Evolutionary conservation across 2,329 filamentous ascomycete genomes (phyloP).

Genomic region (Cladosporium sp.): DNA sequence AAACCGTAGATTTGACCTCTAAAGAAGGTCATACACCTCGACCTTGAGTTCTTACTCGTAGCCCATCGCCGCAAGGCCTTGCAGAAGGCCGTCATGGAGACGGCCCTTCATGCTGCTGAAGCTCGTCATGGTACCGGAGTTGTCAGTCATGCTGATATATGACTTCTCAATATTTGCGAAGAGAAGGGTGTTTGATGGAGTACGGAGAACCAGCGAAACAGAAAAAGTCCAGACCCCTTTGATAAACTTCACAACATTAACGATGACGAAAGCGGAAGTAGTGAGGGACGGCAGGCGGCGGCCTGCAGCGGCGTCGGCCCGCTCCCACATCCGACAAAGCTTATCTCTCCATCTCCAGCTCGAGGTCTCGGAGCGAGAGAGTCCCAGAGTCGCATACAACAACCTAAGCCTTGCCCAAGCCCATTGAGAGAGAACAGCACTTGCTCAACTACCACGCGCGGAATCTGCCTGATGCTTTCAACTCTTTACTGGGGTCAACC

Average conservation of each 20-base stretch:
- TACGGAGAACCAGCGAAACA: not conserved
- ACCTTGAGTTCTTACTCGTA: slow-evolving; percentile 16
- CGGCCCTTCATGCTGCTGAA: slow-evolving; percentile 21
- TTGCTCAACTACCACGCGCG: too few species aligned
- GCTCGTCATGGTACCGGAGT: not conserved
- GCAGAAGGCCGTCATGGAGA: slow-evolving; percentile 19
- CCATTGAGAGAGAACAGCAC: too few species aligned
- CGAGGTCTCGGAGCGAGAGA: too few species aligned
- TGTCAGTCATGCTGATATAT: not conserved
- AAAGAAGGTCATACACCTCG: not conserved
- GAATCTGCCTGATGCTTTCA: too few species aligned
- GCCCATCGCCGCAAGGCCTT: slow-evolving; percentile 19
- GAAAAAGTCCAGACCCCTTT: slow-evolving; percentile 10
- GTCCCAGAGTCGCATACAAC: too few species aligned
- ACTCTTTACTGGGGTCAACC: too few species aligned
- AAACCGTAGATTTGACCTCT: not conserved
- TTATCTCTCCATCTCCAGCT: too few species aligned
- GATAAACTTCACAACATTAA: not conserved
- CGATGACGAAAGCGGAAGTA: slow-evolving; percentile 1
- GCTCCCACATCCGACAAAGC: too few species aligned
- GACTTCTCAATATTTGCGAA: too few species aligned
- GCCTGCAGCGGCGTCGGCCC: too few species aligned
- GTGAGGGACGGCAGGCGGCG: too few species aligned
- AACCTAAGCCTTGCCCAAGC: too few species aligned
- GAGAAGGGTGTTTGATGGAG: not conserved